Evolutionary conservation across 2,329 filamentous ascomycete species (phyloP).

Genomic region (Colletotrichum horii): DNA sequence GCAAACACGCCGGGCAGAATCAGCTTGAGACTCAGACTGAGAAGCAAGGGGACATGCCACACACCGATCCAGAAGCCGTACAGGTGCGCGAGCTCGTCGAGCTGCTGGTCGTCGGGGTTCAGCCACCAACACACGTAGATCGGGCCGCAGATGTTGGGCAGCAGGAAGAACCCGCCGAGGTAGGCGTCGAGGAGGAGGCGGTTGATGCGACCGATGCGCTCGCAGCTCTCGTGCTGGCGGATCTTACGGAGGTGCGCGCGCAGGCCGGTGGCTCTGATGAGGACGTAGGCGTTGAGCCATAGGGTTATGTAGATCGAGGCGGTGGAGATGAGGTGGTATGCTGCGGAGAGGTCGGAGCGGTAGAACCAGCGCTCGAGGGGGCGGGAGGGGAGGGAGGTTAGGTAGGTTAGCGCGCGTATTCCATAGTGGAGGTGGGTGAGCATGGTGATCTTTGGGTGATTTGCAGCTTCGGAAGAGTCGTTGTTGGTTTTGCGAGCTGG

Average conservation of each 20-base stretch:
- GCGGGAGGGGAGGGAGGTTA: background rate
- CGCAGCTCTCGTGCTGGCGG: background rate
- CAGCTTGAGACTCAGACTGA: background rate
- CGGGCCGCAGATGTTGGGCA: slow-evolving; percentile 6
- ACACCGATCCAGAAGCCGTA: slow-evolving; percentile 12
- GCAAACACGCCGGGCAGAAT: background rate
- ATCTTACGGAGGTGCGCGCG: background rate
- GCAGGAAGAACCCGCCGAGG: slow-evolving; percentile 1
- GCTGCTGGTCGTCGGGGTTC: background rate
- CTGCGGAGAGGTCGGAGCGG: background rate
- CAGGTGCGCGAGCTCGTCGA: slow-evolving; percentile 3
- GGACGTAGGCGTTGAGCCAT: background rate
- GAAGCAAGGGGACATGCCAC: background rate
- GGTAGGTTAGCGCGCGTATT: background rate
- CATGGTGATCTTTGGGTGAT: background rate
- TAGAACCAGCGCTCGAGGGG: slow-evolving; percentile 3
- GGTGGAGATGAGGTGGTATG: background rate
- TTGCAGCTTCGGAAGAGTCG: background rate
- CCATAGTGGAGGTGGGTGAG: background rate
- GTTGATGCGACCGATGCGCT: background rate
- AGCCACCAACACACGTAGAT: background rate
- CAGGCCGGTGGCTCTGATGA: background rate
- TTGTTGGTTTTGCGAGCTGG: background rate
- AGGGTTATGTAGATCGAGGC: background rate
- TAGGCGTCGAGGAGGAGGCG: slow-evolving; percentile 1